Conservation (phyloP, 2,329 filamentous ascomycete species). For the Xylariales sp. region DNA sequence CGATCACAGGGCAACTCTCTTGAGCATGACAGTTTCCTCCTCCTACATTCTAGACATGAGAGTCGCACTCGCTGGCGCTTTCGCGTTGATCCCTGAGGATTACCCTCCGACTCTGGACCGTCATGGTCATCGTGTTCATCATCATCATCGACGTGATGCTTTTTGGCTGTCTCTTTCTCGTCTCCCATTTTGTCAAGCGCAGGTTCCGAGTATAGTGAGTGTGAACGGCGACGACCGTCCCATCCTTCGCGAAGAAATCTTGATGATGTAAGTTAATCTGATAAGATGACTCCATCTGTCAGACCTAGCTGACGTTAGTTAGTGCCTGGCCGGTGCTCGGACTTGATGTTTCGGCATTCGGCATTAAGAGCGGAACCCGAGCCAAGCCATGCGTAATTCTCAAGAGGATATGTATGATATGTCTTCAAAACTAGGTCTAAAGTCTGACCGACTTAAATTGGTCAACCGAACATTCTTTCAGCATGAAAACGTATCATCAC, state of each 20-base stretch:
- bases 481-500: no score
- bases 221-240: background rate
- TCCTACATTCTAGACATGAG: conserved; percentile 70
- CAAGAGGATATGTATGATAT: background rate
- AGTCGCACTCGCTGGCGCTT: conserved; percentile 70
- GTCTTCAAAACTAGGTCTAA: background rate
- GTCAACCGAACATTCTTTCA: background rate
- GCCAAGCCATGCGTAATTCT: background rate
- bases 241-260: conserved; percentile 2
- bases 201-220: background rate
- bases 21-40: conserved; percentile 71
- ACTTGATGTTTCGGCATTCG: conserved; percentile 34
- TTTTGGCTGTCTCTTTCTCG: conserved; percentile 23
- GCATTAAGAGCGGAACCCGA: conserved; percentile 22
- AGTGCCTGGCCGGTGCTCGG: conserved; percentile 30
- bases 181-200: conserved; percentile 32
- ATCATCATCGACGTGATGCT: conserved; percentile 34
- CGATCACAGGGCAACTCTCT: conserved; percentile 71
- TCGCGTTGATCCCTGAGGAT: conserved; percentile 55
- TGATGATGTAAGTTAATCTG: conserved; percentile 34
- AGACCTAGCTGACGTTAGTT: conserved; percentile 5
- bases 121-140: conserved; percentile 42
- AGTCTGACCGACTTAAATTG: background rate
- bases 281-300: conserved; percentile 33
- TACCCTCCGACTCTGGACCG: conserved; percentile 43